Percentiles rank a stretch among this genome's conserved stretches.
phyloP scores from a whole-genome alignment of 352 stramenopile species.

The Phytophthora boehmeriae region DNA sequence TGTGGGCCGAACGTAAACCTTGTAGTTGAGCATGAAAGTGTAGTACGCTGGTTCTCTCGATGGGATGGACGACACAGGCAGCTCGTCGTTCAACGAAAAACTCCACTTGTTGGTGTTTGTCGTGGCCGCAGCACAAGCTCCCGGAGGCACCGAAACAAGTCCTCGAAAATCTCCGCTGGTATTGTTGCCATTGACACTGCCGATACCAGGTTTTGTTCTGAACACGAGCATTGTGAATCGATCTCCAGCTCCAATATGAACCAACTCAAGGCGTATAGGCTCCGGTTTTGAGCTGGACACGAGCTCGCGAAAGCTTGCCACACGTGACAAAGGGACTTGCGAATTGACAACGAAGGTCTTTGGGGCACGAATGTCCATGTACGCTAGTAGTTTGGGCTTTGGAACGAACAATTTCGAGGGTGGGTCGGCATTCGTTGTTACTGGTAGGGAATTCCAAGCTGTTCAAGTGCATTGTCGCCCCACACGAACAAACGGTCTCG shows the following conservation, averaged over 20 bases:
- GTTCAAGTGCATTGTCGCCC: slow-evolving; percentile 47
- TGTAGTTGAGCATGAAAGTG: slow-evolving; percentile 65
- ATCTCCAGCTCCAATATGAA: slow-evolving; percentile 46
- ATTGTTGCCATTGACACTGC: slow-evolving; percentile 6
- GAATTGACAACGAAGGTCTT: slow-evolving; percentile 3
- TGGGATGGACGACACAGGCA: slow-evolving; percentile 43
- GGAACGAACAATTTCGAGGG: slow-evolving; percentile 19
- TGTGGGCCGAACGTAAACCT: slow-evolving; percentile 39
- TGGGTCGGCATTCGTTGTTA: slow-evolving; percentile 4
- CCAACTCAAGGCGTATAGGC: slow-evolving; percentile 40
- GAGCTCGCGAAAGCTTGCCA: slow-evolving; percentile 38
- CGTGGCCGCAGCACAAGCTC: neutral
- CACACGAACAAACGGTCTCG: slow-evolving; percentile 55
- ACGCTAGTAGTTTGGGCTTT: slow-evolving; percentile 46
- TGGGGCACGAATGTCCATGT: slow-evolving; percentile 44
- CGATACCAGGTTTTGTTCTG: slow-evolving; percentile 39
- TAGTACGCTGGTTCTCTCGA: slow-evolving; percentile 57
- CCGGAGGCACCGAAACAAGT: neutral
- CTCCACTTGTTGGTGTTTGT: slow-evolving; percentile 36
- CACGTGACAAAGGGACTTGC: slow-evolving; percentile 13
- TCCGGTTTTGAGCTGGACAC: slow-evolving; percentile 25
- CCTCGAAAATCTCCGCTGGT: slow-evolving; percentile 6
- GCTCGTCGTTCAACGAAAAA: slow-evolving; percentile 36
- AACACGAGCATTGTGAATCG: slow-evolving; percentile 58
- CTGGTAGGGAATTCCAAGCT: slow-evolving; percentile 42